Conservation (phyloP, 2,329 filamentous ascomycete genomes). For the Zasmidium citrigriseum region DNA sequence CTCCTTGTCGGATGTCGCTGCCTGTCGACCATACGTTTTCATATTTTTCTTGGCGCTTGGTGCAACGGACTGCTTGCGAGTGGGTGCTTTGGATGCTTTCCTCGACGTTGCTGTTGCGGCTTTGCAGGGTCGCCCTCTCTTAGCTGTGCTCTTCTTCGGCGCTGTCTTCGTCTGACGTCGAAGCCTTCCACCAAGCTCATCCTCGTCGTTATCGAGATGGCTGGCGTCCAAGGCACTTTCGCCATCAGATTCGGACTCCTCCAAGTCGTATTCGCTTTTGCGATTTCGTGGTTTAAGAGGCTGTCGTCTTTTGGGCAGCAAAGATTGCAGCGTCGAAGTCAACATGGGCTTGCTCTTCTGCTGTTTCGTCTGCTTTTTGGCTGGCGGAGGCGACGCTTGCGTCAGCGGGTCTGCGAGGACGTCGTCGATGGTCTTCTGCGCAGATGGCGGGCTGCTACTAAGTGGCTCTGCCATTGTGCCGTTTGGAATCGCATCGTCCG, state of each 20-base stretch:
- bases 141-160: slow-evolving; percentile 16
- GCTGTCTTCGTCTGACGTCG: slow-evolving; percentile 24
- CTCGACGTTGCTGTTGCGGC: slow-evolving; percentile 7
- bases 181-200: slow-evolving; percentile 38
- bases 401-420: slow-evolving; percentile 25
- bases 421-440: not conserved
- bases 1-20: slow-evolving; percentile 45
- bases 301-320: slow-evolving; percentile 45
- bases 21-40: slow-evolving; percentile 32
- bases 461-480: slow-evolving; percentile 47
- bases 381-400: slow-evolving; percentile 26
- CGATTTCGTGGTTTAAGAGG: slow-evolving; percentile 22
- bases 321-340: slow-evolving; percentile 46
- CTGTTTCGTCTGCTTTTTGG: slow-evolving; percentile 29
- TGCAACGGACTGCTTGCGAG: slow-evolving; percentile 14
- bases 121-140: slow-evolving; percentile 18
- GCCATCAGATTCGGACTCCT: slow-evolving; percentile 38
- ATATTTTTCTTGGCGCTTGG: slow-evolving; percentile 10
- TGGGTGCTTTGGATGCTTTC: slow-evolving; percentile 12
- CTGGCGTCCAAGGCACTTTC: slow-evolving; percentile 22
- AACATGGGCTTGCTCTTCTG: slow-evolving; percentile 35
- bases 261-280: slow-evolving; percentile 43
- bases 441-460: slow-evolving; percentile 40
- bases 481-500: slow-evolving; percentile 35
- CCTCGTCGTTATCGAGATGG: slow-evolving; percentile 40